Evolutionary conservation across 2,329 filamentous ascomycete species (phyloP).

Genomic region (Aureobasidium uvarum): DNA sequence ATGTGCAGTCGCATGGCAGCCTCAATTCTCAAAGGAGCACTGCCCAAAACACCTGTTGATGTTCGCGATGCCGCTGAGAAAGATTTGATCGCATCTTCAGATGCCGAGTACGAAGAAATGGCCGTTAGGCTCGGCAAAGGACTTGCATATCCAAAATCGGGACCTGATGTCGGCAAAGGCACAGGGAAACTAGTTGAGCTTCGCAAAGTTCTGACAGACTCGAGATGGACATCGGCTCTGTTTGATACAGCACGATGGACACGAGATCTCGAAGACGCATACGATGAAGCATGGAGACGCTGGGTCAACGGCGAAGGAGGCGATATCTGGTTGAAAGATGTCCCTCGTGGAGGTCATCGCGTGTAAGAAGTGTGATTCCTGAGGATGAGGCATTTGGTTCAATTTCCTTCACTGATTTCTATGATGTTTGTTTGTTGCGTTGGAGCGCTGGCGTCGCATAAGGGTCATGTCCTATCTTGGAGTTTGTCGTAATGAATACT

Average conservation of each 20-base stretch:
- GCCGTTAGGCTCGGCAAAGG: constrained; percentile 66
- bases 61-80: constrained; percentile 66
- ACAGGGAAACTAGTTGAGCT: constrained; percentile 74
- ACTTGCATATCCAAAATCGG: constrained; percentile 57
- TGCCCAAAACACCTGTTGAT: constrained; percentile 62
- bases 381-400: not conserved
- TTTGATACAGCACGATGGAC: constrained; percentile 96
- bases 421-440: not conserved
- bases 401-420: not conserved
- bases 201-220: constrained; percentile 76
- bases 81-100: constrained; percentile 74
- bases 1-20: constrained; percentile 99
- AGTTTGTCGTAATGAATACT: not conserved
- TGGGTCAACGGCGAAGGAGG: constrained; percentile 88
- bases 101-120: constrained; percentile 79
- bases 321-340: constrained; percentile 73
- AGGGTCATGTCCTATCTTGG: not conserved
- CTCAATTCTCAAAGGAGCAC: constrained; percentile 84
- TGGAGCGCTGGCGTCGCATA: constrained; percentile 17
- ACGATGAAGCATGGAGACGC: constrained; percentile 80
- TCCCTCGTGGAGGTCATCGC: constrained; percentile 27
- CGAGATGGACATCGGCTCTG: constrained; percentile 79
- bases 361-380: not conserved
- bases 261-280: constrained; percentile 80
- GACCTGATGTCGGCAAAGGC: constrained; percentile 51